Evolutionary conservation across 139 green algal species (phyloP).

Genomic region (Haematococcus lacustris): DNA sequence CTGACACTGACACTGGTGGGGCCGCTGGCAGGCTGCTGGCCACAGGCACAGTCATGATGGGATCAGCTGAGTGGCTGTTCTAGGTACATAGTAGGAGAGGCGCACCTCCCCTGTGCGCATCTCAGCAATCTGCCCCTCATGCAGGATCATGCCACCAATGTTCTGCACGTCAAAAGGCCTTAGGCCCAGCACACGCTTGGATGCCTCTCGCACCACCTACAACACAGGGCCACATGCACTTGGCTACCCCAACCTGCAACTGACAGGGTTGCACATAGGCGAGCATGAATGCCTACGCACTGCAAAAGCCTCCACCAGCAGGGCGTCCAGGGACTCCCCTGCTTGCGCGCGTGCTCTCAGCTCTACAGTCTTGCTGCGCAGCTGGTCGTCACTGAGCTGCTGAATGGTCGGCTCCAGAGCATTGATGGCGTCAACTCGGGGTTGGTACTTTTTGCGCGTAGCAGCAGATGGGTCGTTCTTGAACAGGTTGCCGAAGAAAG

Average conservation of each 20-base stretch:
- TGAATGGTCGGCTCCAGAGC: constrained; percentile 73
- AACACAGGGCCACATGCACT: too few species aligned
- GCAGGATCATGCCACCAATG: constrained; percentile 91
- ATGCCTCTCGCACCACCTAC: constrained; percentile 89
- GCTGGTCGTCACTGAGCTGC: constrained; percentile 68
- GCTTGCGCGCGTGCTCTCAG: constrained; percentile 53
- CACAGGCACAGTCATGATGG: too few species aligned
- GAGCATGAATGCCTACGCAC: constrained; percentile 16
- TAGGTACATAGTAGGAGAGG: too few species aligned
- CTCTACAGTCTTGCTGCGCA: constrained; percentile 72
- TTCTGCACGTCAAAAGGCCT: constrained; percentile 97
- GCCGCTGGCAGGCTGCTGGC: too few species aligned
- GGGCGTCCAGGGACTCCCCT: constrained; percentile 70
- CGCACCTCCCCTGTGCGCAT: constrained; percentile 76
- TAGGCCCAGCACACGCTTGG: constrained; percentile 85
- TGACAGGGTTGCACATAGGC: background rate
- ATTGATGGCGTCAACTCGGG: constrained; percentile 80
- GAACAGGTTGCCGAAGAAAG: constrained; percentile 42
- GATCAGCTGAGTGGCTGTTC: too few species aligned
- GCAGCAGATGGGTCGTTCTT: constrained; percentile 44
- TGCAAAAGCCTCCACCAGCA: constrained; percentile 88
- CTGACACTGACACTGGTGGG: too few species aligned
- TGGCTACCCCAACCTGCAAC: too few species aligned
- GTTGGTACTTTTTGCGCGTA: constrained; percentile 57
- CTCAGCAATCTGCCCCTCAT: constrained; percentile 88